Evolutionary conservation across 1,284 basidiomycete species (phyloP).

Genomic region (Cryptococcus sp.): DNA sequence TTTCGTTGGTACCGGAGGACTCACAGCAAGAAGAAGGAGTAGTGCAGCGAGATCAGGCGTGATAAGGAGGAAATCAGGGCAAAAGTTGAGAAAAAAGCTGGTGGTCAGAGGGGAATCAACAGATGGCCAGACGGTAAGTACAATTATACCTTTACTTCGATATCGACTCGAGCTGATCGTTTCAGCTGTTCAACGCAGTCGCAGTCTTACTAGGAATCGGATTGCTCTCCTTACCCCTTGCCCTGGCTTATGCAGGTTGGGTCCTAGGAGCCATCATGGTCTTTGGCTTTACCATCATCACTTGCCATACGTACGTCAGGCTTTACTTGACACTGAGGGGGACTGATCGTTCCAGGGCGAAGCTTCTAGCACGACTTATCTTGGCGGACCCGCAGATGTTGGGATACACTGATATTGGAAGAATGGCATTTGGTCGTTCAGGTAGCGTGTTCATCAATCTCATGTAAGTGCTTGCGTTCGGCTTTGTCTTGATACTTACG

Average conservation of each 20-base stretch:
- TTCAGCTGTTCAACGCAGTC: conserved; percentile 80
- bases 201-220: conserved; percentile 84
- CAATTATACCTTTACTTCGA: not conserved
- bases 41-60: no score
- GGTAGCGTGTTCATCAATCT: conserved; percentile 51
- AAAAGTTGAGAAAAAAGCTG: conserved; percentile 47
- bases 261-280: conserved; percentile 68
- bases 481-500: not conserved
- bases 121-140: conserved; percentile 72
- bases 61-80: not conserved
- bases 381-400: conserved; percentile 62
- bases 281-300: conserved; percentile 69
- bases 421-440: conserved; percentile 73
- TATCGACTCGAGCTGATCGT: not conserved
- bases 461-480: conserved; percentile 22
- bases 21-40: no score
- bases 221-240: conserved; percentile 81
- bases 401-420: conserved; percentile 84
- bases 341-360: conserved; percentile 56
- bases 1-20: no score
- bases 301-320: conserved; percentile 74
- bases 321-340: not conserved
- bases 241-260: conserved; percentile 85
- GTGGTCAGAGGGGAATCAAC: conserved; percentile 45
- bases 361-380: conserved; percentile 73